Conservation (phyloP, 1,284 basidiomycete genomes). For the Rhodofomes roseus region DNA sequence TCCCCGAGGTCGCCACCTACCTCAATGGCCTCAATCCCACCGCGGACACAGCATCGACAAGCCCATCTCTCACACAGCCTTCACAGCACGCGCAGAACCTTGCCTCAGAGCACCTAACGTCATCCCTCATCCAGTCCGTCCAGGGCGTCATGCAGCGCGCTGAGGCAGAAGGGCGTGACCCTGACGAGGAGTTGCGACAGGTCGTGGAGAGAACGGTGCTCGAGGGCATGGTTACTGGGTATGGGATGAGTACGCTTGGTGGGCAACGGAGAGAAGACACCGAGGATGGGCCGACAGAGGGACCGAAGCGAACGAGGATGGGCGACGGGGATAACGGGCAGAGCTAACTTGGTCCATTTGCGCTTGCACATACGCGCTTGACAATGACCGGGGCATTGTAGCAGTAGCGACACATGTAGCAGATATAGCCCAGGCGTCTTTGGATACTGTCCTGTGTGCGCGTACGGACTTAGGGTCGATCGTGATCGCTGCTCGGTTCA, state of each 20-base stretch:
- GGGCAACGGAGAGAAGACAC: conserved; percentile 17
- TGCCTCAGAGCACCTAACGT: conserved; percentile 68
- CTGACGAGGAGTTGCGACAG: conserved; percentile 53
- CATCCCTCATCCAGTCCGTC: conserved; percentile 62
- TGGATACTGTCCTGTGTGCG: neutral
- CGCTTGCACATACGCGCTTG: too few species aligned
- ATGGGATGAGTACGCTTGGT: conserved; percentile 37
- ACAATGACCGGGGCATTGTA: neutral
- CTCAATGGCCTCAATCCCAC: conserved; percentile 33
- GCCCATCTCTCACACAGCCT: conserved; percentile 28
- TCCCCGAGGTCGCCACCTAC: conserved; percentile 73
- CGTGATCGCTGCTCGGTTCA: neutral
- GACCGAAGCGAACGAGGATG: conserved; percentile 12
- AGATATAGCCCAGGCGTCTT: neutral
- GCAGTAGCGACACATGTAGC: neutral
- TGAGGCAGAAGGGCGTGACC: conserved; percentile 58
- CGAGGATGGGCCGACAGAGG: conserved; percentile 7
- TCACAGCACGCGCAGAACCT: conserved; percentile 69
- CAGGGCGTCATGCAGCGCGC: conserved; percentile 64
- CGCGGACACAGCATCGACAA: conserved; percentile 9
- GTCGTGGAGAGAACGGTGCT: conserved; percentile 60
- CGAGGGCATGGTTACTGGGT: conserved; percentile 57
- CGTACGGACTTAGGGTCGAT: neutral
- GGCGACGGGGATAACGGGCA: conserved; percentile 15
- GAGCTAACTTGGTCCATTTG: neutral